Evolutionary conservation across 78 protist genomes (phyloP).

Genomic region (Monocercomonoides exilis): DNA sequence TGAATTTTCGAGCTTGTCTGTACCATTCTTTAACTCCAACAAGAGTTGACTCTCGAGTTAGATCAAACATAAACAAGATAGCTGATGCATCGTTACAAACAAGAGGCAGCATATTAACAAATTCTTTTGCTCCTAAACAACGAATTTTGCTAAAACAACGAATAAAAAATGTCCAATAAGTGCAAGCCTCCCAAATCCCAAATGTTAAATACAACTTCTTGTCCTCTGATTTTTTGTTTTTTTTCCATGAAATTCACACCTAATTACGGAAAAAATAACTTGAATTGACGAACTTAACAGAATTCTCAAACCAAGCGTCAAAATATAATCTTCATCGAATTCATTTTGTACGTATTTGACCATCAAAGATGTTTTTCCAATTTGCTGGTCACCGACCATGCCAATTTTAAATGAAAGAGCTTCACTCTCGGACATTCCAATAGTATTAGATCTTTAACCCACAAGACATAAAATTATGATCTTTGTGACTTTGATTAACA

Average conservation of each 20-base stretch:
- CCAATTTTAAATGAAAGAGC: slow-evolving; percentile 60
- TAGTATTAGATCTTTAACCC: background rate
- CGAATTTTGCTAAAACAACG: background rate
- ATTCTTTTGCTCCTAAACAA: slow-evolving; percentile 59
- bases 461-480: background rate
- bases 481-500: background rate
- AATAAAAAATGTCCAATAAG: background rate
- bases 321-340: slow-evolving; percentile 88
- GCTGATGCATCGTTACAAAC: slow-evolving; percentile 92
- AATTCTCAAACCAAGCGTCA: slow-evolving; percentile 49
- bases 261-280: background rate
- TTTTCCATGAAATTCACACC: slow-evolving; percentile 98
- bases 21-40: slow-evolving; percentile 84
- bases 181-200: slow-evolving; percentile 93
- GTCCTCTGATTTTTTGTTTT: slow-evolving; percentile 59
- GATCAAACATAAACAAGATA: slow-evolving; percentile 90
- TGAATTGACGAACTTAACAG: background rate
- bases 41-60: slow-evolving; percentile 77
- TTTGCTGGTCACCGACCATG: slow-evolving; percentile 85
- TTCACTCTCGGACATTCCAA: background rate
- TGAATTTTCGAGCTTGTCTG: slow-evolving; percentile 81
- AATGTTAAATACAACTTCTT: slow-evolving; percentile 78
- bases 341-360: slow-evolving; percentile 84
- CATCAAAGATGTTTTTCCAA: slow-evolving; percentile 90
- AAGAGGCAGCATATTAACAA: slow-evolving; percentile 86